Evolutionary conservation across 345 rosid genomes (phyloP).

Genomic region (Lumnitzera racemosa): DNA sequence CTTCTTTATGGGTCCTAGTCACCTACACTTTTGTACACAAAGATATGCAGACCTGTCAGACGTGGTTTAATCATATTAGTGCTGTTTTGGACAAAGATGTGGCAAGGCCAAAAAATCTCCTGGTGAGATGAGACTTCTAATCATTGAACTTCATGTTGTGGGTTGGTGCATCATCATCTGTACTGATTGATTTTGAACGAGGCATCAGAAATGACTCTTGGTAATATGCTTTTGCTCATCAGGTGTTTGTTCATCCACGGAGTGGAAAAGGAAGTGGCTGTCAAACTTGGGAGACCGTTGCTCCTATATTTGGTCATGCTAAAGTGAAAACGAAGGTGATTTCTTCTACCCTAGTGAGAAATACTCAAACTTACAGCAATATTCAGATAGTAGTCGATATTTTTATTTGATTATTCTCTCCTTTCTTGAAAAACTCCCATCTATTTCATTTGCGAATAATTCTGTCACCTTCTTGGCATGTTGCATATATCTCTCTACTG

Average conservation of each 20-base stretch:
- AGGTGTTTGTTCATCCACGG: constrained; percentile 83
- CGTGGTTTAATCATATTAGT: constrained; percentile 56
- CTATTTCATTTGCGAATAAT: too few species aligned
- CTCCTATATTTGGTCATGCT: constrained; percentile 65
- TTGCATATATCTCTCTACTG: too few species aligned
- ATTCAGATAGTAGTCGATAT: too few species aligned
- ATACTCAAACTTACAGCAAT: too few species aligned
- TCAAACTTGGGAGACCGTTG: constrained; percentile 70
- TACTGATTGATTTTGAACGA: constrained; percentile 6
- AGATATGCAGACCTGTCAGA: constrained; percentile 57
- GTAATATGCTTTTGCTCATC: constrained; percentile 9
- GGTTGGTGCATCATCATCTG: background rate
- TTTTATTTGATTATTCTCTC: background rate
- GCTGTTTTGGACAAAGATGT: constrained; percentile 40
- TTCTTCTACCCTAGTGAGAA: background rate
- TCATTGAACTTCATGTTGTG: background rate
- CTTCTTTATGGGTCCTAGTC: constrained; percentile 50
- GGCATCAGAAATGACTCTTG: background rate
- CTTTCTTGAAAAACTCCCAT: too few species aligned
- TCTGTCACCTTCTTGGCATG: background rate
- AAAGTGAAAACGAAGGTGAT: constrained; percentile 65
- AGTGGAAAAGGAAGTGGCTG: constrained; percentile 79
- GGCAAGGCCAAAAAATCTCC: constrained; percentile 72
- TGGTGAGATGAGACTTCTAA: constrained; percentile 33
- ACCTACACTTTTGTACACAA: constrained; percentile 56